Percentiles rank a stretch among this genome's conserved stretches.
phyloP scores from a whole-genome alignment of 306 rosid species.

The Carpinus viminea region DNA sequence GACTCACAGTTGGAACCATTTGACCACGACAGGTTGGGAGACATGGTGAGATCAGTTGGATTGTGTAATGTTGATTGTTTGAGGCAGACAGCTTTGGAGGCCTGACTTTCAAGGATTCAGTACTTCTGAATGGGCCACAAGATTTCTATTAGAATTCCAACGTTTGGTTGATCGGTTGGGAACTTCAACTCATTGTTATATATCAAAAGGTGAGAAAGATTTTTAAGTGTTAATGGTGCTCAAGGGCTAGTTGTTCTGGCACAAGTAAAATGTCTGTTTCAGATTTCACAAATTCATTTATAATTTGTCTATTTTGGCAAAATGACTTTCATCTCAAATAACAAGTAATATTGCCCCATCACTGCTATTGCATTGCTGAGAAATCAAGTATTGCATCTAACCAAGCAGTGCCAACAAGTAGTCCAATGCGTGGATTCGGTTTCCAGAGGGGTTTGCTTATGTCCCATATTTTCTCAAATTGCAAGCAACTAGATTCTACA shows the following conservation, averaged over 20 bases:
- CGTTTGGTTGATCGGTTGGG: slow-evolving; percentile 29
- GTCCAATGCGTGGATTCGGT: not conserved
- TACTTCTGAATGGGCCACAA: slow-evolving; percentile 21
- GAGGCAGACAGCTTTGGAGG: slow-evolving; percentile 54
- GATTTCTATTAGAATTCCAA: slow-evolving; percentile 23
- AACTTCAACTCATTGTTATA: slow-evolving; percentile 8
- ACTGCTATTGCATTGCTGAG: not conserved
- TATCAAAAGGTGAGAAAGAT: not conserved
- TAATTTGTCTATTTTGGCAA: not conserved
- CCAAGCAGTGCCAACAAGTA: not conserved
- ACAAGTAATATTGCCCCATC: not conserved
- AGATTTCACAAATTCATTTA: slow-evolving; percentile 1
- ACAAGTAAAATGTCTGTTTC: not conserved
- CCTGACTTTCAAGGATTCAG: slow-evolving; percentile 30
- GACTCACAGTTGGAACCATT: slow-evolving; percentile 11
- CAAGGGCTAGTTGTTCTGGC: not conserved
- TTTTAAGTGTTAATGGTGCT: not conserved
- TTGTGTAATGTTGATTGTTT: slow-evolving; percentile 64
- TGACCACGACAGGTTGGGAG: slow-evolving; percentile 54
- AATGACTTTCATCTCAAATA: not conserved
- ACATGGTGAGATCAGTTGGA: slow-evolving; percentile 74
- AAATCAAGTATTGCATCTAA: not conserved
- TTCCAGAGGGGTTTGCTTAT: not conserved
- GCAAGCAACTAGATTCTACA: not conserved
- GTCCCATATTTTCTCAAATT: not conserved